These are phyloP conservation scores for Populus hybrid DNA, from an alignment of 441 rosid genomes.

Conservation along the genomic window DNA sequence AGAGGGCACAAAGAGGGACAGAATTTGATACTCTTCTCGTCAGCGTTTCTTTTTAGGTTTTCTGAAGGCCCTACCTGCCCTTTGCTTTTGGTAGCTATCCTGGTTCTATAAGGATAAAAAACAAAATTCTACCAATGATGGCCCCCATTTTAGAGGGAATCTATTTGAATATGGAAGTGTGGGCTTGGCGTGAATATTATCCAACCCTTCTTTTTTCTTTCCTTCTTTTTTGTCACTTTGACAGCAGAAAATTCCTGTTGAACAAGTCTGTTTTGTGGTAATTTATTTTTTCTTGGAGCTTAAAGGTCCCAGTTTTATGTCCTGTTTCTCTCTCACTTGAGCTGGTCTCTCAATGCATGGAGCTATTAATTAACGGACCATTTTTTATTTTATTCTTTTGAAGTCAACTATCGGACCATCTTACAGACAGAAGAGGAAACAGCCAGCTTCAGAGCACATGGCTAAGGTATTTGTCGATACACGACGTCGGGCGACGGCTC, in stretches of 20 bases:
- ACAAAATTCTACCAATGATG: neutral
- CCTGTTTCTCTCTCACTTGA: neutral
- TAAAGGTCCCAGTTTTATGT: conserved; percentile 3
- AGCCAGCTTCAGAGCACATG: neutral
- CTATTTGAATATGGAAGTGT: conserved; percentile 26
- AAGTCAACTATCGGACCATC: neutral
- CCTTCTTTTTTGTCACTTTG: conserved; percentile 3
- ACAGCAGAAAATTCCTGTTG: conserved; percentile 18
- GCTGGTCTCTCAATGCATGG: neutral
- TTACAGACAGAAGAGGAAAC: neutral
- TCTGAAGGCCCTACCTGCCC: conserved; percentile 20
- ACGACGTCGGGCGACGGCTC: too few species aligned
- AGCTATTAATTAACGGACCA: neutral
- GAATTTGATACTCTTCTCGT: conserved; percentile 19
- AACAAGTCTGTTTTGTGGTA: neutral
- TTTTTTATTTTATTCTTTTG: neutral
- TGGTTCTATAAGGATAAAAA: conserved; percentile 18
- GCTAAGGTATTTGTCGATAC: too few species aligned
- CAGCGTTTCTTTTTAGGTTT: conserved; percentile 45
- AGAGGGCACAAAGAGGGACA: conserved; percentile 20
- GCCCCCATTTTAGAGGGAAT: conserved; percentile 27
- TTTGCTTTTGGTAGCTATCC: conserved; percentile 32
- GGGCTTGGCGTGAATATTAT: conserved; percentile 25
- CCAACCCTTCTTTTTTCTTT: neutral
- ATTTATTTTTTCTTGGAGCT: neutral